Conservation (phyloP, 306 rosid species). For the Geum urbanum region DNA sequence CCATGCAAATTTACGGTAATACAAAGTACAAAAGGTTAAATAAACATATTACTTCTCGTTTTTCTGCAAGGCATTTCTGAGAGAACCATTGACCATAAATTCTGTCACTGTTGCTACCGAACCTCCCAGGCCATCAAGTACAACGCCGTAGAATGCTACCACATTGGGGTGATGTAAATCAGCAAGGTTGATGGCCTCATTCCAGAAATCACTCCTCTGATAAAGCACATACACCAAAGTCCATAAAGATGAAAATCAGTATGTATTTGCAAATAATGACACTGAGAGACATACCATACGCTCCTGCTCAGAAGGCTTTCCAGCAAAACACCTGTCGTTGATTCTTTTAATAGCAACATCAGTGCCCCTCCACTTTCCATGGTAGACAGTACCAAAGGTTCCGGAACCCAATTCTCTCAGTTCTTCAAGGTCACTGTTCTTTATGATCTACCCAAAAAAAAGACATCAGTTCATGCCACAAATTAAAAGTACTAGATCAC, state of each 20-base stretch:
- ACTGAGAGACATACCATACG: slow-evolving; percentile 58
- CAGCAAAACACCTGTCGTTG: slow-evolving; percentile 85
- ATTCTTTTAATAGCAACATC: slow-evolving; percentile 93
- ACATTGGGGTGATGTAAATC: slow-evolving; percentile 97
- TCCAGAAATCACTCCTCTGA: slow-evolving; percentile 94
- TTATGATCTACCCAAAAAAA: slow-evolving; percentile 54
- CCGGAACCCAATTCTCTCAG: slow-evolving; percentile 77
- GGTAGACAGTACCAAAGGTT: slow-evolving; percentile 88
- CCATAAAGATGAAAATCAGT: not conserved
- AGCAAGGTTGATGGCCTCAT: slow-evolving; percentile 93
- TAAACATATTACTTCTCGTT: slow-evolving; percentile 56
- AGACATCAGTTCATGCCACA: slow-evolving; percentile 6
- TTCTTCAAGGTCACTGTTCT: slow-evolving; percentile 83
- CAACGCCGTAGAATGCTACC: slow-evolving; percentile 89
- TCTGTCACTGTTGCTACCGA: slow-evolving; percentile 95
- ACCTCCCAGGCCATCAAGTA: slow-evolving; percentile 86
- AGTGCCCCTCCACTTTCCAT: slow-evolving; percentile 95
- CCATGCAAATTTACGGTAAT: not conserved
- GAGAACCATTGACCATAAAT: slow-evolving; percentile 91
- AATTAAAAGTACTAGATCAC: slow-evolving; percentile 19
- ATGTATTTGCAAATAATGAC: not conserved
- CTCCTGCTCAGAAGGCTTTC: slow-evolving; percentile 88
- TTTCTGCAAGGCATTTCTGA: slow-evolving; percentile 76
- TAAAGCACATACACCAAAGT: slow-evolving; percentile 10
- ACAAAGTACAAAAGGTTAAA: not conserved